Conservation (phyloP, 768 basidiomycete species). For the Leccinum subtestaceum region DNA sequence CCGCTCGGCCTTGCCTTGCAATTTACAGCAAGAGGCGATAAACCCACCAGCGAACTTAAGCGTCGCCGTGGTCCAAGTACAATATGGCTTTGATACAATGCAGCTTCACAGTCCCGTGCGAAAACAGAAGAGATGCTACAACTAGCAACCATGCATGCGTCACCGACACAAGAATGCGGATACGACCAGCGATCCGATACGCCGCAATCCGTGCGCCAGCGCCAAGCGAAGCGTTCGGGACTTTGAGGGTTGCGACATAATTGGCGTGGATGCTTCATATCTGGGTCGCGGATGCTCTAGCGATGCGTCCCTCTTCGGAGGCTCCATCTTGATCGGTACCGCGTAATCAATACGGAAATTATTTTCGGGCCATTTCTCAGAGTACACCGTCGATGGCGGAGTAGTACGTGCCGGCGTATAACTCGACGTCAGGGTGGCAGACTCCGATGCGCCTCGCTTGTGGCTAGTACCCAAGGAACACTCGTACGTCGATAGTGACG, state of each 20-base stretch:
- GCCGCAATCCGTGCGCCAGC: slow-evolving; percentile 24
- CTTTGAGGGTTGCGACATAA: slow-evolving; percentile 24
- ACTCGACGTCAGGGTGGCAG: slow-evolving; percentile 26
- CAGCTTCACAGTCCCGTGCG: slow-evolving; percentile 26
- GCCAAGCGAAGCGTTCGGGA: slow-evolving; percentile 23
- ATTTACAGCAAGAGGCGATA: slow-evolving; percentile 11
- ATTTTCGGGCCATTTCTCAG: slow-evolving; percentile 31
- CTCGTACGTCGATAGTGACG: slow-evolving; percentile 28
- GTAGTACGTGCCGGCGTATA: slow-evolving; percentile 30
- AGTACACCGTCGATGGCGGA: slow-evolving; percentile 29
- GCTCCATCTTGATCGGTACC: slow-evolving; percentile 23
- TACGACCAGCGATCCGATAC: slow-evolving; percentile 29
- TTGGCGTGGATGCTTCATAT: slow-evolving; percentile 18
- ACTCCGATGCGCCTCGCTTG: slow-evolving; percentile 18
- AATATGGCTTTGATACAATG: slow-evolving; percentile 22
- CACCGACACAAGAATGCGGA: slow-evolving; percentile 32
- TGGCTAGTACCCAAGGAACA: slow-evolving; percentile 12
- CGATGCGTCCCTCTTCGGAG: slow-evolving; percentile 21
- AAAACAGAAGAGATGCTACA: slow-evolving; percentile 7
- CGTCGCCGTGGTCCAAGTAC: slow-evolving; percentile 17
- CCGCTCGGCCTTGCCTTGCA: slow-evolving; percentile 4
- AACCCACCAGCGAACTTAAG: slow-evolving; percentile 5
- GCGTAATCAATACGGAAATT: slow-evolving; percentile 24
- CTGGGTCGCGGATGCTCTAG: slow-evolving; percentile 22
- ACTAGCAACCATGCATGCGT: slow-evolving; percentile 10